Conservation (phyloP, 2,329 filamentous ascomycete genomes). For the Microsporum canis region DNA sequence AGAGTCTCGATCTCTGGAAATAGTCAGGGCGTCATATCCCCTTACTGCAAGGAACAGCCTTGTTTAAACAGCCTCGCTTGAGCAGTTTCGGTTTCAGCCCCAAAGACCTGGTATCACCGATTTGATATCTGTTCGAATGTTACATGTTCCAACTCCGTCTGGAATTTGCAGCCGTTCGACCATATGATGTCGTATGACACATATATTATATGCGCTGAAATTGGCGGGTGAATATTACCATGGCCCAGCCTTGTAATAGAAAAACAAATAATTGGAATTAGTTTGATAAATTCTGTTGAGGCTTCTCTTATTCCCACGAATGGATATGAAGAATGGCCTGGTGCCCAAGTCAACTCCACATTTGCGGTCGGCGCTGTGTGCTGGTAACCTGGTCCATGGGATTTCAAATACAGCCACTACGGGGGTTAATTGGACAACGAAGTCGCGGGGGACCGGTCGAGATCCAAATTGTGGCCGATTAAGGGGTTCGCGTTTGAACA, state of each 20-base stretch:
- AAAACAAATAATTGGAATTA: neutral
- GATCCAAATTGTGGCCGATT: neutral
- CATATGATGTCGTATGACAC: neutral
- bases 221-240: neutral
- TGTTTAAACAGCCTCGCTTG: neutral
- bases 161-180: neutral
- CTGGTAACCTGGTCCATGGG: neutral
- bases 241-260: neutral
- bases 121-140: neutral
- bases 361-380: neutral
- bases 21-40: neutral
- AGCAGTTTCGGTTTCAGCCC: neutral
- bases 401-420: neutral
- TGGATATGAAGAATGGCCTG: neutral
- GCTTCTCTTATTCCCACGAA: neutral
- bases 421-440: neutral
- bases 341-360: neutral
- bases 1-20: neutral
- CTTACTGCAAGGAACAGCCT: neutral
- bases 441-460: neutral
- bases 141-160: neutral
- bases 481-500: neutral
- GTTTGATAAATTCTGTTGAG: neutral
- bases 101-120: neutral
- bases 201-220: neutral